phyloP scores from a whole-genome alignment of 352 stramenopile species.

The Globisporangium lucens region DNA sequence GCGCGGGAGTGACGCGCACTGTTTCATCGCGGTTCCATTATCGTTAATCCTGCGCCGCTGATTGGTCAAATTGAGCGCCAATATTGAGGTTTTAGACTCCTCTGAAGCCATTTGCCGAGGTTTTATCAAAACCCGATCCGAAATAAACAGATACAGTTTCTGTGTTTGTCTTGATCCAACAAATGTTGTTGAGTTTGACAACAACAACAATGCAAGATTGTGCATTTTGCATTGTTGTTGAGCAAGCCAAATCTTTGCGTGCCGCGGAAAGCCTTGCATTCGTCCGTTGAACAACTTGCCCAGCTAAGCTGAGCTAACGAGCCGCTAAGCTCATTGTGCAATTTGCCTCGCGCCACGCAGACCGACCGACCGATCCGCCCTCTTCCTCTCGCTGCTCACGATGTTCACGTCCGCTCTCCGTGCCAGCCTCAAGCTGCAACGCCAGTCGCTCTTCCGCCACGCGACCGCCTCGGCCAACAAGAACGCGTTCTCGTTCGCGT shows the following conservation, averaged over 20 bases:
- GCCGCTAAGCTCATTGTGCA: constrained; percentile 28
- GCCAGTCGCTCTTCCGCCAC: constrained; percentile 37
- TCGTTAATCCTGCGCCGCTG: neutral
- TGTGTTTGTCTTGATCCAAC: neutral
- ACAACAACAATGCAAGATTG: neutral
- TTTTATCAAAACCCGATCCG: neutral
- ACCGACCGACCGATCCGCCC: neutral
- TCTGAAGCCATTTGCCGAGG: neutral
- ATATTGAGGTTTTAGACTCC: neutral
- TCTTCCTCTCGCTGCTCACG: neutral
- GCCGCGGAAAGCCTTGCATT: neutral
- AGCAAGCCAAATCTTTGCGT: constrained; percentile 3
- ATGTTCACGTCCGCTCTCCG: constrained; percentile 66
- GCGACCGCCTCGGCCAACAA: constrained; percentile 20
- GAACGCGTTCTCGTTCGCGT: constrained; percentile 19
- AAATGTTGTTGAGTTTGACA: neutral
- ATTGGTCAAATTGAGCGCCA: neutral
- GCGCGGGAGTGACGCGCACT: neutral
- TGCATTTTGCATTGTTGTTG: neutral
- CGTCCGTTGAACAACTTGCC: neutral
- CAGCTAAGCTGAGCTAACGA: neutral
- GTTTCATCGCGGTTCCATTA: neutral
- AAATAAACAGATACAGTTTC: neutral
- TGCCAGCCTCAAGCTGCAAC: constrained; percentile 55
- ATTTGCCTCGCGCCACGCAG: constrained; percentile 28